Base-by-base conservation (phyloP, 1,284 basidiomycete species). In the Ganoderma boninense region DNA sequence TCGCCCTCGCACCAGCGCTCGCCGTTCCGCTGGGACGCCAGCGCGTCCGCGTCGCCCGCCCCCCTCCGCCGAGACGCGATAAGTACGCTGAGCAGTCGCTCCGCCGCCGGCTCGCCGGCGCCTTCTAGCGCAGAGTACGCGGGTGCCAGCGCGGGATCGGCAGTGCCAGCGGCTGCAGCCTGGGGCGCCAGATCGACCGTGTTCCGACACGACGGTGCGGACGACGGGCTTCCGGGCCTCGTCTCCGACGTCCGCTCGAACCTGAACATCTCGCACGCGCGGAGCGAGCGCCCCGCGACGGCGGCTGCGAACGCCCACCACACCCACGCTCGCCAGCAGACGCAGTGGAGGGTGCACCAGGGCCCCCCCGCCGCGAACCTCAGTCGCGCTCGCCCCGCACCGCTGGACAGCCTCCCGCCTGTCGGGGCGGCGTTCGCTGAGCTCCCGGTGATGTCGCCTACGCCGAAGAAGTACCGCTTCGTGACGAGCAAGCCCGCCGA, bases 391-490 rank as follows among this genome's bases (percentile, higher is more conserved):
- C 68, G 68, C 16, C 64, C 64, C 1, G 52, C 64, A 11, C 46
- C 42, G 20, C 59, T 65, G 29, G 64, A 66, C 35, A 38, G 59
- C 42, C 6, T 40, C 38, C 35, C 62, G 29, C 44, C 32, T 14
- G 63, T 52, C 52, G 57, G 40, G 38, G 57, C 64, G 16, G 23
- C 44, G 42, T 44, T 40, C 11, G 54, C 16, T 13, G 32, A 61
- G 64, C 38, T 35, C 2, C 40, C 61, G 10, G 56, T 46, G 62
- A 32, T 52, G 43, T 46, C 68, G 20, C 64, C 65, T n/a, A 59
- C 62, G 10, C 69, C 66, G 29, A 69, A 68, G 67, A 71, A 69
- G 69, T 74, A 64, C 57, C 73, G 73, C 54, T 74, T 74, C 62
- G 73, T 74, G 42, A 65, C 70, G 20, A 72, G 73, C 67, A 62